A percentile compares a stretch with the other conserved stretches of the same genome.
Evolutionary conservation across 2,329 filamentous ascomycete genomes (phyloP).

Genomic region (Fusarium heterosporum): DNA sequence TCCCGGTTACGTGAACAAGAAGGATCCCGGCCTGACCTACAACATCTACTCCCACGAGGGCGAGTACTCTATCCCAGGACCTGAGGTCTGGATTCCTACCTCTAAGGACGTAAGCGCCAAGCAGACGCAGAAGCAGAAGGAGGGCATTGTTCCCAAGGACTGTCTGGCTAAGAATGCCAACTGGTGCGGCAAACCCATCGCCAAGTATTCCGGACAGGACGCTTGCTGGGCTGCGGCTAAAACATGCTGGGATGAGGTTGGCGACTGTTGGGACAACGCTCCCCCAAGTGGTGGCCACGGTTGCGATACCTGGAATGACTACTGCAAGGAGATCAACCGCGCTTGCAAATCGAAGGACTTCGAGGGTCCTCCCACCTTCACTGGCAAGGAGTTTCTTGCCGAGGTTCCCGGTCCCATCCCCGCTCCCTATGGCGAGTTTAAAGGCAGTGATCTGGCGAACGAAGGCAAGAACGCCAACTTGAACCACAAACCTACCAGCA

Average conservation of each 20-base stretch:
- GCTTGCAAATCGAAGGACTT: conserved; percentile 58
- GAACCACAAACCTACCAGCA: conserved; percentile 17
- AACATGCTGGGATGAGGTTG: conserved; percentile 69
- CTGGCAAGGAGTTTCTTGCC: conserved; percentile 51
- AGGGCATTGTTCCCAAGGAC: conserved; percentile 64
- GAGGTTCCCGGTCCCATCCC: conserved; percentile 52
- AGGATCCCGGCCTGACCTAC: conserved; percentile 68
- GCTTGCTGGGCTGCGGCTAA: conserved; percentile 70
- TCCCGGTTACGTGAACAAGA: conserved; percentile 70
- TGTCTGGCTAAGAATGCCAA: conserved; percentile 76
- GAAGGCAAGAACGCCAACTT: conserved; percentile 24
- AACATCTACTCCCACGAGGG: conserved; percentile 69
- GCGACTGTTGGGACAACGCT: conserved; percentile 68
- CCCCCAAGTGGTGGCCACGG: conserved; percentile 69
- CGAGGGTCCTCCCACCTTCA: conserved; percentile 61
- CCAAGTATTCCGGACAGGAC: conserved; percentile 64
- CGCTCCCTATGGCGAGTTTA: conserved; percentile 45
- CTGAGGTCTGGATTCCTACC: conserved; percentile 62
- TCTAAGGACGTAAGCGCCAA: conserved; percentile 33
- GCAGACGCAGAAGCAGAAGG: conserved; percentile 45
- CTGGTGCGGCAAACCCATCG: conserved; percentile 75
- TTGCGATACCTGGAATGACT: conserved; percentile 72
- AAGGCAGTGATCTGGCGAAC: conserved; percentile 31
- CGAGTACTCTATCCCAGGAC: conserved; percentile 66
- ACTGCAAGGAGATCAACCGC: conserved; percentile 65